Conservation (phyloP, 2,329 filamentous ascomycete species). For the Trichoderma sp. region DNA sequence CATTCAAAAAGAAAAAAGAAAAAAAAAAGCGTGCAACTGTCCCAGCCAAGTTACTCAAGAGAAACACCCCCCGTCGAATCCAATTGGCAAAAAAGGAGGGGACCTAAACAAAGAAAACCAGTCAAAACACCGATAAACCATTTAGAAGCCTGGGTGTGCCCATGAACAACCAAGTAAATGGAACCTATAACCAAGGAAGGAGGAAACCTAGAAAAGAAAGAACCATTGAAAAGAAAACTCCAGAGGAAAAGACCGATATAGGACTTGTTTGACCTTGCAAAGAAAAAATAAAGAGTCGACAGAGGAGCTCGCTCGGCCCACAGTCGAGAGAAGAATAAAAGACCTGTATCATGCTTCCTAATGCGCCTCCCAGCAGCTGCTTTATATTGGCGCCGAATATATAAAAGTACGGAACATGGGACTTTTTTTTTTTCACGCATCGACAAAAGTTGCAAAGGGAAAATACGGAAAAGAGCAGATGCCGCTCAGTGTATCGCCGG, state of each 20-base stretch:
- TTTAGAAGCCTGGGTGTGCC: neutral
- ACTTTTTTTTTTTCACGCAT: neutral
- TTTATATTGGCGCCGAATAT: conserved; percentile 14
- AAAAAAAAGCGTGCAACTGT: neutral
- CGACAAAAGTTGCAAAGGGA: neutral
- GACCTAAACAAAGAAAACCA: neutral
- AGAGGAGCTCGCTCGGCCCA: conserved; percentile 5
- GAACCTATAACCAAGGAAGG: neutral
- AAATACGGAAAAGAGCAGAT: neutral
- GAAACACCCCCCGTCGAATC: neutral
- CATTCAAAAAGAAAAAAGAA: neutral
- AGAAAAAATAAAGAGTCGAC: neutral
- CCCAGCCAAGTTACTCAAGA: conserved; percentile 1
- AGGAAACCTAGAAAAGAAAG: neutral
- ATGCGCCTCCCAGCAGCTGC: conserved; percentile 15
- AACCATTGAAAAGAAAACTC: neutral
- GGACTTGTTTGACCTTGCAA: neutral
- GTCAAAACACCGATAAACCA: neutral
- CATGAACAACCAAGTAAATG: neutral
- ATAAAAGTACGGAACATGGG: neutral
- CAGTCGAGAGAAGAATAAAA: neutral
- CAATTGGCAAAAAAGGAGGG: neutral
- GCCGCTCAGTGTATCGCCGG: neutral
- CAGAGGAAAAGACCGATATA: neutral
- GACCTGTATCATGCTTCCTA: conserved; percentile 22